phyloP scores from a whole-genome alignment of 2,329 filamentous ascomycete genomes.

The Colletotrichum kahawae region DNA sequence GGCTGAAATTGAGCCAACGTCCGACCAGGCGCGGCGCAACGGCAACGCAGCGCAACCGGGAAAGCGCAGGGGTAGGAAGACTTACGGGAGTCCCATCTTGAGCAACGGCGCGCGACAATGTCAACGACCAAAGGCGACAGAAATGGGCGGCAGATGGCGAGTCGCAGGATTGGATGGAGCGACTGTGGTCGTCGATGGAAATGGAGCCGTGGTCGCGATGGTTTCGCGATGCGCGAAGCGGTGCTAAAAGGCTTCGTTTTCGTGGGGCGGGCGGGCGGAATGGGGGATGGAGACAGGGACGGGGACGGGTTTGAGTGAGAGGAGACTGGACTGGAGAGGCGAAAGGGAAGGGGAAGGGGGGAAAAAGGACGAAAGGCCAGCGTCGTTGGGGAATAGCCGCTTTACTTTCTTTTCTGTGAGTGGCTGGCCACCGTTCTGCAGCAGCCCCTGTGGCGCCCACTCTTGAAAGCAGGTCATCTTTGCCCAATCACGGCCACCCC shows the following conservation, averaged over 20 bases:
- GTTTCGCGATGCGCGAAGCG: slow-evolving; percentile 17
- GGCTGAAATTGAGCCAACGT: slow-evolving; percentile 21
- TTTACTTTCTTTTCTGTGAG: slow-evolving; percentile 16
- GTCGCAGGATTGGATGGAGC: neutral
- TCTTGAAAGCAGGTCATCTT: neutral
- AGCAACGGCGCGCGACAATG: neutral
- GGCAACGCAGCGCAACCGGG: slow-evolving; percentile 5
- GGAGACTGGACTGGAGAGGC: neutral
- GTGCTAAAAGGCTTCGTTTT: neutral
- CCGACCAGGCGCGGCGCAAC: slow-evolving; percentile 10
- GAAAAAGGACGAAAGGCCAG: neutral
- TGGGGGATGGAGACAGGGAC: slow-evolving; percentile 9
- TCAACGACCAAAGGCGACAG: neutral
- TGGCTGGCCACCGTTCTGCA: slow-evolving; percentile 3
- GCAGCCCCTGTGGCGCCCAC: slow-evolving; percentile 1
- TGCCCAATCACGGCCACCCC: neutral
- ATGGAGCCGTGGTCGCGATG: slow-evolving; percentile 9
- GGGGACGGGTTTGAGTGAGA: neutral
- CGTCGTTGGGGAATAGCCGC: slow-evolving; percentile 18
- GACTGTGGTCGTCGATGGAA: neutral
- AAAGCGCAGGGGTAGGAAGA: slow-evolving; percentile 22
- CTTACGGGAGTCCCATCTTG: slow-evolving; percentile 55
- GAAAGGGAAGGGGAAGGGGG: neutral
- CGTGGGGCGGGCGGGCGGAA: slow-evolving; percentile 7
- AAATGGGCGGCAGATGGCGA: neutral